Evolutionary conservation across 495 filamentous ascomycete species (phyloP).

Genomic region (Podospora anserina): DNA sequence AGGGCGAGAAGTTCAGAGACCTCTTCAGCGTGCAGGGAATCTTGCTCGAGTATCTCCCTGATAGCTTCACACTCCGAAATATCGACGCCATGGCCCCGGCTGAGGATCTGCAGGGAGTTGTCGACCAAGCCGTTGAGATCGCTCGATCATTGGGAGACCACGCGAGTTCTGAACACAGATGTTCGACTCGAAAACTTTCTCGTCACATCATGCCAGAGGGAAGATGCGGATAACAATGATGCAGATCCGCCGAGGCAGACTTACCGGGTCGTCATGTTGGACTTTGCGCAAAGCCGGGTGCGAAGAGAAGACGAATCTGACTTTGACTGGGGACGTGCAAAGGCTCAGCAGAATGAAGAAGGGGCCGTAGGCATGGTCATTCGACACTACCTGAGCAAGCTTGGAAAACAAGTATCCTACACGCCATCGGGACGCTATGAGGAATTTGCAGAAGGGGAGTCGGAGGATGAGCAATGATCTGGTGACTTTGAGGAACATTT

Average conservation of each 20-base stretch:
- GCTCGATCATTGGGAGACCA: constrained; percentile 14
- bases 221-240: background rate
- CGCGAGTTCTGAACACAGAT: constrained; percentile 33
- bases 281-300: constrained; percentile 32
- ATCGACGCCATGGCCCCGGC: background rate
- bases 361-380: constrained; percentile 31
- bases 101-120: background rate
- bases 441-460: background rate
- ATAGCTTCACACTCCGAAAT: background rate
- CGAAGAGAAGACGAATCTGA: constrained; percentile 26
- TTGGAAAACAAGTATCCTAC: constrained; percentile 2
- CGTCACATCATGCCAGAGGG: constrained; percentile 12
- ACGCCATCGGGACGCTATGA: background rate
- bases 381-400: constrained; percentile 15
- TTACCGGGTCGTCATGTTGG: constrained; percentile 33
- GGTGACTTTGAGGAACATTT: background rate
- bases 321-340: constrained; percentile 25
- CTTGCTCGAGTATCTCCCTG: background rate
- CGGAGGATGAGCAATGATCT: background rate
- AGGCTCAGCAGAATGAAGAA: constrained; percentile 30
- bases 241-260: background rate
- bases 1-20: background rate
- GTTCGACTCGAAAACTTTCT: constrained; percentile 32
- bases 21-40: constrained; percentile 1
- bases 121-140: constrained; percentile 6